Percentiles rank a stretch among this genome's conserved stretches.
Conservation (phyloP, 2,329 filamentous ascomycete species). For the Penicillium sp. region DNA sequence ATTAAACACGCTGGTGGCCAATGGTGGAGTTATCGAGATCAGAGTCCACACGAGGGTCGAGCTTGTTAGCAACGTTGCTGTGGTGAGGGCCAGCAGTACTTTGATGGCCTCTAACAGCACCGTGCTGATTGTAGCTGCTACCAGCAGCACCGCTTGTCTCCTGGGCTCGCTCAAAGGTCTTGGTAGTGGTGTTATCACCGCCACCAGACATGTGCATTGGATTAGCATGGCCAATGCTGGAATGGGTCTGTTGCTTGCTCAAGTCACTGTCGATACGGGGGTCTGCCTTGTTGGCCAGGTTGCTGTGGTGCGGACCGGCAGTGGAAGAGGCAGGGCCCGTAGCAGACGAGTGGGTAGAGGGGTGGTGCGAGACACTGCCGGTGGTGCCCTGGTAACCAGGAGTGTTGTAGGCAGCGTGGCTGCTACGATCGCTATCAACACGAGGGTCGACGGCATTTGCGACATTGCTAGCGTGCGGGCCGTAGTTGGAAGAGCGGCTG, state of each 20-base stretch:
- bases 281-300: slow-evolving; percentile 11
- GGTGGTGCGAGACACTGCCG: neutral
- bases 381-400: neutral
- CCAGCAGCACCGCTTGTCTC: slow-evolving; percentile 7
- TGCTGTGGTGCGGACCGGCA: slow-evolving; percentile 14
- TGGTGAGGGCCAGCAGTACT: slow-evolving; percentile 16
- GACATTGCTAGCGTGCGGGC: slow-evolving; percentile 13
- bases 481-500: slow-evolving; percentile 13
- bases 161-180: slow-evolving; percentile 18
- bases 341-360: slow-evolving; percentile 5
- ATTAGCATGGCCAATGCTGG: slow-evolving; percentile 11
- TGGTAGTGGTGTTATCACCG: slow-evolving; percentile 15
- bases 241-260: slow-evolving; percentile 9
- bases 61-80: slow-evolving; percentile 15
- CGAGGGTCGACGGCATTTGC: slow-evolving; percentile 14
- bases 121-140: slow-evolving; percentile 14
- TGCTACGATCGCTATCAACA: slow-evolving; percentile 13
- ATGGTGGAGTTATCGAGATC: slow-evolving; percentile 16
- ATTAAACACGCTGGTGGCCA: slow-evolving; percentile 11
- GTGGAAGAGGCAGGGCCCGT: slow-evolving; percentile 13
- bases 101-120: neutral
- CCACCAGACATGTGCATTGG: slow-evolving; percentile 9
- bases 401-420: neutral
- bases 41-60: slow-evolving; percentile 22
- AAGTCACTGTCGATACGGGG: slow-evolving; percentile 9